Conservation (phyloP, 345 rosid species). For the Chamaenerion angustifolium region DNA sequence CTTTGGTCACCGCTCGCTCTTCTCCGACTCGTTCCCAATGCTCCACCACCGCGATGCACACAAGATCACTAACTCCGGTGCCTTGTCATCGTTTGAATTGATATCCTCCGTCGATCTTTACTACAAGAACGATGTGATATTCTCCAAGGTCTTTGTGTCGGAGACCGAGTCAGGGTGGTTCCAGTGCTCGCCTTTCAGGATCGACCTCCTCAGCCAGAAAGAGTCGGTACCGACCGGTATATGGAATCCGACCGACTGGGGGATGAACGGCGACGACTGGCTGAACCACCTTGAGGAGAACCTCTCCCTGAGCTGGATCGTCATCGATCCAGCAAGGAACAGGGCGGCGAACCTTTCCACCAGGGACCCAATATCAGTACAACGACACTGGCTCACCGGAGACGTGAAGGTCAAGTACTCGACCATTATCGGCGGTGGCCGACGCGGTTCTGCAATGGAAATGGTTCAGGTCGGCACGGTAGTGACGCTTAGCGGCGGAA, state of each 20-base stretch:
- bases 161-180: conserved; percentile 58
- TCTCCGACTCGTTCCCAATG: conserved; percentile 39
- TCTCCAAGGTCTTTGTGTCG: conserved; percentile 40
- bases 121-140: conserved; percentile 25
- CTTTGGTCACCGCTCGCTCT: conserved; percentile 47
- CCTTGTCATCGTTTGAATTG: conserved; percentile 10
- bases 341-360: conserved; percentile 59
- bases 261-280: conserved; percentile 15
- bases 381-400: conserved; percentile 64
- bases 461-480: conserved; percentile 32
- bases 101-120: conserved; percentile 64
- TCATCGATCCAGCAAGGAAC: conserved; percentile 37
- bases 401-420: conserved; percentile 47
- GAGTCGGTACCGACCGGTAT: conserved; percentile 42
- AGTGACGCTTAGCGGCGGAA: conserved; percentile 38
- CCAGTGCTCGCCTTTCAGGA: conserved; percentile 50
- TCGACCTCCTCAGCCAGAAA: conserved; percentile 53
- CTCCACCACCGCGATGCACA: not conserved
- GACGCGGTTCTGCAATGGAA: conserved; percentile 18
- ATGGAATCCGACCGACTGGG: conserved; percentile 11
- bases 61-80: not conserved
- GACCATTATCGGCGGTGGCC: conserved; percentile 15
- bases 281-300: conserved; percentile 23
- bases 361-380: conserved; percentile 45
- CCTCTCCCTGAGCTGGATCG: conserved; percentile 58